A percentile compares a stretch with the other conserved stretches of the same genome.
These are phyloP conservation scores for Adansonia gregorii DNA, from an alignment of 441 rosid genomes.

Conservation along the genomic window DNA sequence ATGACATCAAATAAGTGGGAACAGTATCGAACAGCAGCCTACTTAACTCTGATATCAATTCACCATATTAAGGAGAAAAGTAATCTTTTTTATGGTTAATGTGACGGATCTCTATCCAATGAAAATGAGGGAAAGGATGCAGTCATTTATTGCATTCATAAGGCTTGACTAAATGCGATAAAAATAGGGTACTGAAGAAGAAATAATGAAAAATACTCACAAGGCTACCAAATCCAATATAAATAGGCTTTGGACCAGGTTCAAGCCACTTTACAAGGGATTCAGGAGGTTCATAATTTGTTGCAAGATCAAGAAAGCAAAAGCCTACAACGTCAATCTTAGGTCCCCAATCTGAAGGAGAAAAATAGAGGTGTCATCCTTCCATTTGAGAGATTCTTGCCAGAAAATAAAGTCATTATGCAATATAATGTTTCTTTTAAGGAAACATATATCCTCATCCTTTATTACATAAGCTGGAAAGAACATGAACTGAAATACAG, in stretches of 20 bases:
- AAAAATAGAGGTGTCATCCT: slow-evolving; percentile 30
- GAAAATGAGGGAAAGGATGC: background rate
- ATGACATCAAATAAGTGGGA: background rate
- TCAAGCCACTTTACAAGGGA: slow-evolving; percentile 84
- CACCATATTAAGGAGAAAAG: background rate
- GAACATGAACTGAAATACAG: background rate
- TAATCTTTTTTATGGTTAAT: background rate
- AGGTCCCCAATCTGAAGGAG: slow-evolving; percentile 89
- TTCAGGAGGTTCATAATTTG: slow-evolving; percentile 94
- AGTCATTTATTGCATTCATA: background rate
- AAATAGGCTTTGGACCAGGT: slow-evolving; percentile 89
- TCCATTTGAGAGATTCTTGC: slow-evolving; percentile 21
- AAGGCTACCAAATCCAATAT: slow-evolving; percentile 97
- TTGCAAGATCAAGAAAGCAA: slow-evolving; percentile 98
- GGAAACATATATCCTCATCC: background rate
- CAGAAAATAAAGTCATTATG: slow-evolving; percentile 2
- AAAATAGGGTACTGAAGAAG: too few species aligned
- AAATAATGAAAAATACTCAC: slow-evolving; percentile 47
- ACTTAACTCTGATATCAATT: slow-evolving; percentile 6
- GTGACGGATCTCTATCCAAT: background rate
- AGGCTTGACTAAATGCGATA: background rate
- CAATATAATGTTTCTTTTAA: background rate
- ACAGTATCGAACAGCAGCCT: slow-evolving; percentile 2
- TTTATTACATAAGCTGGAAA: background rate
- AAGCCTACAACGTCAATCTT: slow-evolving; percentile 97